Percentiles rank a stretch among this genome's conserved stretches.
These are phyloP conservation scores for Globisporangium mamillatum DNA, from an alignment of 352 stramenopile species.

Conservation along the genomic window DNA sequence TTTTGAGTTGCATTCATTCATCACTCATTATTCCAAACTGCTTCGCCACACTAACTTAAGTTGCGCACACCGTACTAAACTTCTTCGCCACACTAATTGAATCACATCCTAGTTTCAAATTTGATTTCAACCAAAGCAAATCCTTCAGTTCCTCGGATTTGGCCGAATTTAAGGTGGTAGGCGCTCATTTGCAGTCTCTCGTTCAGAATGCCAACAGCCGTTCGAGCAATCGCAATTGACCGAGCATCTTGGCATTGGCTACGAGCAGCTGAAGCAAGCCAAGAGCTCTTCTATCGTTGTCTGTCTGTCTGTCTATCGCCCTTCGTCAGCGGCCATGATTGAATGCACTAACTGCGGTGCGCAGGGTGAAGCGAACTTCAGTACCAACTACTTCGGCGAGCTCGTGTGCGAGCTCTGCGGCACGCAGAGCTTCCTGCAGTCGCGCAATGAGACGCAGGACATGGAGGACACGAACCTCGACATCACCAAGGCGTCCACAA, in stretches of 20 bases:
- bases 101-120: not conserved
- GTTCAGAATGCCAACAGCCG: not conserved
- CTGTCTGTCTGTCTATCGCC: not conserved
- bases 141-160: not conserved
- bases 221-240: not conserved
- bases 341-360: slow-evolving; percentile 78
- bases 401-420: slow-evolving; percentile 84
- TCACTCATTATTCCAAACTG: too few species aligned
- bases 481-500: slow-evolving; percentile 27
- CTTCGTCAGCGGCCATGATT: slow-evolving; percentile 34
- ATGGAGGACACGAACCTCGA: slow-evolving; percentile 71
- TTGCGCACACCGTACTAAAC: not conserved
- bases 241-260: not conserved
- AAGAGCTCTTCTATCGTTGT: not conserved
- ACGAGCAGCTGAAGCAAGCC: not conserved
- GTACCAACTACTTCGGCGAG: slow-evolving; percentile 82
- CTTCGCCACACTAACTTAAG: not conserved
- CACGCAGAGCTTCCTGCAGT: slow-evolving; percentile 80
- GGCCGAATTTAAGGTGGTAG: slow-evolving; percentile 5
- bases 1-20: not conserved
- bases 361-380: slow-evolving; percentile 74
- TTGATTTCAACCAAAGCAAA: not conserved
- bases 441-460: slow-evolving; percentile 80
- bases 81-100: not conserved
- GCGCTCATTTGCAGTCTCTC: not conserved